Evolutionary conservation across 2,329 filamentous ascomycete genomes (phyloP).

Genomic region (Xylaria sp.): DNA sequence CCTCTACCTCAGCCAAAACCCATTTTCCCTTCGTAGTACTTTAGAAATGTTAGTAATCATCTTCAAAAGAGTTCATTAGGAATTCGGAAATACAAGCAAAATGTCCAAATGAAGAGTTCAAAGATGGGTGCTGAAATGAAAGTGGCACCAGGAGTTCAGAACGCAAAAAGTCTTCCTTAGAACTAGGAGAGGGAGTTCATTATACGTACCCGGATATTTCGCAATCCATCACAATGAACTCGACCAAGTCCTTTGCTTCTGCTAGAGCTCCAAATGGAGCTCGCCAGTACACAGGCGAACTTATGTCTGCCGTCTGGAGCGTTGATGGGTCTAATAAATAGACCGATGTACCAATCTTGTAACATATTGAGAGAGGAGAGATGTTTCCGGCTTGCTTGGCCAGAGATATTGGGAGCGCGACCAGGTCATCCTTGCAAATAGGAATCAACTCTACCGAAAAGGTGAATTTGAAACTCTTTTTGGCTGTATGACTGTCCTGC

Average conservation of each 20-base stretch:
- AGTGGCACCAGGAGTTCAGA: not conserved
- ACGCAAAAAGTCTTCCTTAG: not conserved
- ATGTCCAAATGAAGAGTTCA: not conserved
- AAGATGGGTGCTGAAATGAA: not conserved
- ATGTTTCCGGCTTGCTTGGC: constrained; percentile 92
- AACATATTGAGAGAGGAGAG: constrained; percentile 83
- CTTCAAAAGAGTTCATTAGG: not conserved
- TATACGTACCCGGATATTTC: constrained; percentile 69
- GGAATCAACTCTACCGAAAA: constrained; percentile 90
- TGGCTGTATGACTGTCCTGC: constrained; percentile 88
- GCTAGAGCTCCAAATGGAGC: constrained; percentile 85
- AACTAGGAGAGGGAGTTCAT: not conserved
- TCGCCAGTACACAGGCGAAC: constrained; percentile 87
- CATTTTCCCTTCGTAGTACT: constrained; percentile 80
- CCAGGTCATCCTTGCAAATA: constrained; percentile 96
- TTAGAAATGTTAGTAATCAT: constrained; percentile 9
- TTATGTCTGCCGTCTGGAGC: constrained; percentile 88
- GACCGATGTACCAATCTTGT: constrained; percentile 87
- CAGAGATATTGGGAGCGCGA: constrained; percentile 89
- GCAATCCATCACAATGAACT: constrained; percentile 96
- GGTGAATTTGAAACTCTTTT: constrained; percentile 93
- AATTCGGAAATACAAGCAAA: not conserved
- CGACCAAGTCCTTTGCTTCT: constrained; percentile 84
- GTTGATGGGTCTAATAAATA: constrained; percentile 91
- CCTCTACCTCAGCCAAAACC: constrained; percentile 85